Base-by-base conservation (phyloP, 192 early-diverging fungal genomes). In the Rhizophagus sp. region DNA sequence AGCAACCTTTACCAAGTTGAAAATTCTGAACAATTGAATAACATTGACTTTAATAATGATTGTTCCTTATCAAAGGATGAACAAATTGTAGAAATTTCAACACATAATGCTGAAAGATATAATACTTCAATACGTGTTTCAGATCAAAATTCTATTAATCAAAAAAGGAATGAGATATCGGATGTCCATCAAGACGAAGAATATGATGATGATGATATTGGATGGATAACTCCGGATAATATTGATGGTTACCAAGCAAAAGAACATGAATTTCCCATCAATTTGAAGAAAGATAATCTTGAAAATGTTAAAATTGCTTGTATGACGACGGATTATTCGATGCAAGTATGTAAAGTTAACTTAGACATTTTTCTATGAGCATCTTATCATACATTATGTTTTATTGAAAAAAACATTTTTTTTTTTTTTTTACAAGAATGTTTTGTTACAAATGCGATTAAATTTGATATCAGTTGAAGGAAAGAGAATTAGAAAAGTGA, bases 381-480 rank as follows among this genome's bases (percentile, higher is more conserved):
- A 30, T 30, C 30, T 30, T 30, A 30, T 30, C 30, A 30, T 30
- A 30, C 30, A 30, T 30, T 30, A 52, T 12, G 9, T n/a, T 19
- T 22, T 39, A 36, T 36, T 5, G 50, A n/a, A 12, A 6, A 4
- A 61, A 11, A 12, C 27, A n/a, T 24, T 5, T 41, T 62, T 24
- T 62, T 39, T 75, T 62, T 62, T 3, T 62, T 15, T 57, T n/a
- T 6, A 6, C 17, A 27, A 98, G 88, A 99, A 99, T 84, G 95
- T 98, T 19, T 82, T 98, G 52, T 84, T 99, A 71, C 96, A 97
- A 85, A 97, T 98, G 94, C 90, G 92, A 24, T 88, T 99, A 79
- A 88, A 89, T 65, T 88, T 99, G 52, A 83, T 98, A 11, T 93
- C 93, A 6, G 84, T 93, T 13, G 96, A 98, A 81, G 97, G 97